Conservation (phyloP, 2,329 filamentous ascomycete species). For the Cladosporium sp. region DNA sequence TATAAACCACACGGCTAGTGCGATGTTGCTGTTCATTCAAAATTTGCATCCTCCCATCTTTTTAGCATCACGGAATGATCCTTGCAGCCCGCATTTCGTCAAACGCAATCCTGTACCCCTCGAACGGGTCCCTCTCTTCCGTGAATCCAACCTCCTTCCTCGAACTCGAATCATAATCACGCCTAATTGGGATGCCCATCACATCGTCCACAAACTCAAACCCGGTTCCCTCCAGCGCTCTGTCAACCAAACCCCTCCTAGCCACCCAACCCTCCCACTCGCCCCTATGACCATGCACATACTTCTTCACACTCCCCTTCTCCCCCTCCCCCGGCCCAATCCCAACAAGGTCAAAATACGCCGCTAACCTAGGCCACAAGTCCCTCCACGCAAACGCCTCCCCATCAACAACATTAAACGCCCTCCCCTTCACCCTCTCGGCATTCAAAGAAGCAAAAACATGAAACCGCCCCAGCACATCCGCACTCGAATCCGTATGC, state of each 20-base stretch:
- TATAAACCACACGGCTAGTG: background rate
- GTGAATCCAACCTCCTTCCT: conserved; percentile 45
- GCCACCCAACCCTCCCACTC: conserved; percentile 24
- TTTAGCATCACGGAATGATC: conserved; percentile 41
- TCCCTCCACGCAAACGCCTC: conserved; percentile 28
- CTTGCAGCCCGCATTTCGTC: conserved; percentile 48
- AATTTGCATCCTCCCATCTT: background rate
- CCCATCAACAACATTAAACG: conserved; percentile 33
- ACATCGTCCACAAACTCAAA: conserved; percentile 44
- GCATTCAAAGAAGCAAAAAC: conserved; percentile 17
- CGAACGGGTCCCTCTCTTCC: conserved; percentile 43
- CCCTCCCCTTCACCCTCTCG: conserved; percentile 11
- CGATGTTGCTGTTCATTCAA: background rate
- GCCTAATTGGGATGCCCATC: conserved; percentile 48
- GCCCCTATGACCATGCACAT: conserved; percentile 23
- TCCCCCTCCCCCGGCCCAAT: conserved; percentile 25
- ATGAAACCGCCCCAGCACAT: conserved; percentile 38
- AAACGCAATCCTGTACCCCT: conserved; percentile 47
- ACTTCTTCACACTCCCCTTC: conserved; percentile 37
- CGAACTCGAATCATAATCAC: conserved; percentile 49
- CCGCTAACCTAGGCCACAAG: conserved; percentile 30
- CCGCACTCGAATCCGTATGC: conserved; percentile 40
- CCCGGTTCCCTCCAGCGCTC: conserved; percentile 42
- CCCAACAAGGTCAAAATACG: conserved; percentile 32
- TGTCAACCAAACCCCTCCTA: conserved; percentile 43